phyloP scores from a whole-genome alignment of 2,329 filamentous ascomycete genomes.

The Lasiodiplodia theobromae region DNA sequence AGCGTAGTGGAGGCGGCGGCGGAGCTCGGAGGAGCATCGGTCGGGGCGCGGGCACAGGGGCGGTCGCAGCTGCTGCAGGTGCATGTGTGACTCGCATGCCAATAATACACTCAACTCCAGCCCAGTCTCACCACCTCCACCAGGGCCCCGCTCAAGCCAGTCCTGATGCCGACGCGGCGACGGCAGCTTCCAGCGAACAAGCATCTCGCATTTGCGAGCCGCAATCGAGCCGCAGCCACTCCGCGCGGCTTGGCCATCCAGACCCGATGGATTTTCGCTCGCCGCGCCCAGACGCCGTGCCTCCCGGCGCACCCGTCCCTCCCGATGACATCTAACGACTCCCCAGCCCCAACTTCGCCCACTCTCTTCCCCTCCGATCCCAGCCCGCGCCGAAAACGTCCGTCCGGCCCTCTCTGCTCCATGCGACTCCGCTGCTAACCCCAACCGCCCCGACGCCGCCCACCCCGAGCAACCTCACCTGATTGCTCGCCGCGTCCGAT shows the following conservation, averaged over 20 bases:
- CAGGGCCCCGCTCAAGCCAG: neutral
- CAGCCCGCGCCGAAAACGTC: neutral
- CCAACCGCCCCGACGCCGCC: slow-evolving; percentile 1
- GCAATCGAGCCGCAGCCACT: slow-evolving; percentile 9
- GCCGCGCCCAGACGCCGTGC: slow-evolving; percentile 26
- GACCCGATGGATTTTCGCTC: slow-evolving; percentile 28
- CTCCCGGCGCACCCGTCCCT: slow-evolving; percentile 27
- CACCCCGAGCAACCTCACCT: slow-evolving; percentile 1
- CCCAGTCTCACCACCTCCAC: slow-evolving; percentile 10
- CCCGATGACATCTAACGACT: slow-evolving; percentile 28
- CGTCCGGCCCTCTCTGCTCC: slow-evolving; percentile 1
- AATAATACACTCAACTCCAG: slow-evolving; percentile 1
- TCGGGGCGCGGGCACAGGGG: neutral
- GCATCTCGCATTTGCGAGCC: slow-evolving; percentile 1
- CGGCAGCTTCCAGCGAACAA: slow-evolving; percentile 9
- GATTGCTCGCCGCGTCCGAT: slow-evolving; percentile 11
- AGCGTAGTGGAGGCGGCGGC: neutral
- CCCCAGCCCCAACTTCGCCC: slow-evolving; percentile 16
- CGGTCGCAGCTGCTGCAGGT: neutral
- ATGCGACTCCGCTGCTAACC: neutral
- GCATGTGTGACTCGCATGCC: slow-evolving; percentile 21
- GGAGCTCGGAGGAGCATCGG: slow-evolving; percentile 1
- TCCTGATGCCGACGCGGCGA: neutral
- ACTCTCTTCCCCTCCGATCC: slow-evolving; percentile 13
- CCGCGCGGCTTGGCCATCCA: slow-evolving; percentile 25